Percentiles rank a stretch among this genome's conserved stretches.
Evolutionary conservation across 495 filamentous ascomycete species (phyloP).

Genomic region (Pseudoneurospora amorphoporcata): DNA sequence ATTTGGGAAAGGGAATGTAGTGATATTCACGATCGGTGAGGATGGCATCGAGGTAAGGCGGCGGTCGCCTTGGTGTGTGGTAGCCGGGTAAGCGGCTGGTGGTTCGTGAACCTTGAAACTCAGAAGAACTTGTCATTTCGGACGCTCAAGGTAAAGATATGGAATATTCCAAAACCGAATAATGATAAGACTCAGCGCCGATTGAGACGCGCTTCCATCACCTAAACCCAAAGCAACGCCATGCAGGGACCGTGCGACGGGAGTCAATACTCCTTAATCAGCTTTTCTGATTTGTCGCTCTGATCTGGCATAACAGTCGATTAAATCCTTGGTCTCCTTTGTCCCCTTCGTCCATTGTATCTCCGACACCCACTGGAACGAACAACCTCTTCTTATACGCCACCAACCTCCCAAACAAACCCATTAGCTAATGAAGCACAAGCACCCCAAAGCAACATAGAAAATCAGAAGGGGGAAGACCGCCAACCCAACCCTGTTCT

Average conservation of each 20-base stretch:
- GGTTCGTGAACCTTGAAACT: neutral
- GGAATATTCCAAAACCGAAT: neutral
- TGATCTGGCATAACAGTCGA: neutral
- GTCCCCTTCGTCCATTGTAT: neutral
- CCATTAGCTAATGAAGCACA: slow-evolving; percentile 86
- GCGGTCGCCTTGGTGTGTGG: neutral
- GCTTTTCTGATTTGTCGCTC: neutral
- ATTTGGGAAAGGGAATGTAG: slow-evolving; percentile 42
- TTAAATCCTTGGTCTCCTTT: neutral
- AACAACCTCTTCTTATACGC: neutral
- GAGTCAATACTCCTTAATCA: neutral
- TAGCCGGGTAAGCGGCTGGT: neutral
- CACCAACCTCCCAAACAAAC: neutral
- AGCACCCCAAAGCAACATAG: slow-evolving; percentile 82
- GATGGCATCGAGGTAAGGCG: neutral
- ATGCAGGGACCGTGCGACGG: neutral
- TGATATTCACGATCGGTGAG: neutral
- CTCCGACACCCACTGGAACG: neutral
- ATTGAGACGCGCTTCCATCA: neutral
- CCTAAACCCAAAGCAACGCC: neutral
- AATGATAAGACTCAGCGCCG: neutral
- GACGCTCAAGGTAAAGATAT: neutral
- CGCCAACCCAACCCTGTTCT: slow-evolving; percentile 88
- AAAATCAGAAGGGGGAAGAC: slow-evolving; percentile 96
- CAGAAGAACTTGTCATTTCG: neutral